phyloP scores from a whole-genome alignment of 1,284 basidiomycete species.

The Pseudozyma thailandica region DNA sequence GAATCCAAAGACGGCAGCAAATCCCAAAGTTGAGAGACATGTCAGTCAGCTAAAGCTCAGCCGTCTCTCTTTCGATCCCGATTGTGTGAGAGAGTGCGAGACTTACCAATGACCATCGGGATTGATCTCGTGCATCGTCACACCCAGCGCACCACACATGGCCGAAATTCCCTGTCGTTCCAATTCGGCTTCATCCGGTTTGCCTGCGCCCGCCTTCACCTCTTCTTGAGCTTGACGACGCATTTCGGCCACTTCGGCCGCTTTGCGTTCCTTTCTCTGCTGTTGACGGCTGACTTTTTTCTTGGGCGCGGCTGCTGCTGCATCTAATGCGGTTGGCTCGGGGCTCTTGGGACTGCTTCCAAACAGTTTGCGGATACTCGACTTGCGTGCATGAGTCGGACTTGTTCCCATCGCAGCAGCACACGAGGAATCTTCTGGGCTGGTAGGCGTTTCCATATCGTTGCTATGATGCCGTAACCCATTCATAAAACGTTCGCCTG shows the following conservation, averaged over 20 bases:
- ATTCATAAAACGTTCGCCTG: conserved; percentile 47
- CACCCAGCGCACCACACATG: conserved; percentile 52
- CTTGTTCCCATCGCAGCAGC: conserved; percentile 7
- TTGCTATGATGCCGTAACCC: conserved; percentile 25
- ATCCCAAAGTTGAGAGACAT: too few relatives aligned
- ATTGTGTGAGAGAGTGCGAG: too few relatives aligned
- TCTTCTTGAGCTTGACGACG: conserved; percentile 52
- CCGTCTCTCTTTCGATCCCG: too few relatives aligned
- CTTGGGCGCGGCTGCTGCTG: conserved; percentile 11
- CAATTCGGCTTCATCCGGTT: conserved; percentile 51
- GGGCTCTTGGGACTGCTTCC: conserved; percentile 32
- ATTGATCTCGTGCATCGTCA: conserved; percentile 73
- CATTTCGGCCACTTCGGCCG: conserved; percentile 52
- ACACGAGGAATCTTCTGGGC: conserved; percentile 12
- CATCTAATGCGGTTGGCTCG: conserved; percentile 11
- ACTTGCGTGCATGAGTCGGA: conserved; percentile 8
- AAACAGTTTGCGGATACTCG: conserved; percentile 40
- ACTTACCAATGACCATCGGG: conserved; percentile 86
- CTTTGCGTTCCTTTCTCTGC: conserved; percentile 55
- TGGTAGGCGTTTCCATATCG: conserved; percentile 1
- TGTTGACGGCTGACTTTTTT: conserved; percentile 51
- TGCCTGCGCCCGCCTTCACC: conserved; percentile 44
- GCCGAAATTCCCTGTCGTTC: conserved; percentile 52
- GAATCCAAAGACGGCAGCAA: too few relatives aligned
- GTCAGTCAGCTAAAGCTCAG: too few relatives aligned